These are phyloP conservation scores for Talaromyces stipitatus DNA, from an alignment of 495 filamentous ascomycete genomes.

Conservation along the genomic window DNA sequence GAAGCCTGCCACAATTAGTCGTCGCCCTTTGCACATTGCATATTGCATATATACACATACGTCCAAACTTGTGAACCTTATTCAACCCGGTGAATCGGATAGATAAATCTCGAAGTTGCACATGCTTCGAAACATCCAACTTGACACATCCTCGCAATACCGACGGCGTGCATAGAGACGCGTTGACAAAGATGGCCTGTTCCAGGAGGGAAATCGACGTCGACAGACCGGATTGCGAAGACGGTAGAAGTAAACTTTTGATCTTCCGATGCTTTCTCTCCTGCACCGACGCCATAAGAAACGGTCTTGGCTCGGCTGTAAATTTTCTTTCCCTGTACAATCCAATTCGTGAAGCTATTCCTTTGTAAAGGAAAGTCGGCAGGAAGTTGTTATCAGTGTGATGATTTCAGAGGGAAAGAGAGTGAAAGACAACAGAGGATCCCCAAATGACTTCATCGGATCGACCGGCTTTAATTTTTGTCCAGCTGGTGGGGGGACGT, in stretches of 20 bases:
- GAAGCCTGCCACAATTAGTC: neutral
- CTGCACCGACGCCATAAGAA: neutral
- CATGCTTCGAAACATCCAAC: neutral
- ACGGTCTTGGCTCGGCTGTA: neutral
- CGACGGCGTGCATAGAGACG: neutral
- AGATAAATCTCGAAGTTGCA: constrained; percentile 1
- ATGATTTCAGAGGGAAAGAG: neutral
- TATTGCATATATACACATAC: neutral
- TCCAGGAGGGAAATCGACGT: neutral
- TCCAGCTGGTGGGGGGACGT: neutral
- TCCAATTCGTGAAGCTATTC: neutral
- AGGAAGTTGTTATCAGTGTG: neutral
- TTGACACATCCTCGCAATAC: constrained; percentile 1
- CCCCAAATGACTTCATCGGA: neutral
- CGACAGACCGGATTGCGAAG: neutral
- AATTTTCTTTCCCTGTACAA: neutral
- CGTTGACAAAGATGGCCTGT: constrained; percentile 3
- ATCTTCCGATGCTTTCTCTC: neutral
- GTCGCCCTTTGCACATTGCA: neutral
- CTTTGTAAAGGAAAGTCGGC: neutral
- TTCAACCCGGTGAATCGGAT: constrained; percentile 1
- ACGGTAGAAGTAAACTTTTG: neutral
- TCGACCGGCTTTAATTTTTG: neutral
- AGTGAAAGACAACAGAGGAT: neutral
- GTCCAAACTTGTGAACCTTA: neutral